phyloP scores from a whole-genome alignment of 495 filamentous ascomycete species.

The Talaromyces thailandensis region DNA sequence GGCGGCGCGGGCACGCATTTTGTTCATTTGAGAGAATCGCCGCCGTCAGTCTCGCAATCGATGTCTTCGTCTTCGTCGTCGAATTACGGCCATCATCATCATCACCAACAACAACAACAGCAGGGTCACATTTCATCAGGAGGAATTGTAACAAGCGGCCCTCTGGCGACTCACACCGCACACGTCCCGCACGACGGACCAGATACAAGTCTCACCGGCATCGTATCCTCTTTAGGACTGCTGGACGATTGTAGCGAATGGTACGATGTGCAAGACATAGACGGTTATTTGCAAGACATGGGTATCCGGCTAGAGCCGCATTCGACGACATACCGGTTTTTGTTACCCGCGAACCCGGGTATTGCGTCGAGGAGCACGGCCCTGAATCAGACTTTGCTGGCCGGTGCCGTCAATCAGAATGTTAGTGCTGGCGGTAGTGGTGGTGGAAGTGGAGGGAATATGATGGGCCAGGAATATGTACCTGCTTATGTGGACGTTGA shows the following conservation, averaged over 20 bases:
- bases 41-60: background rate
- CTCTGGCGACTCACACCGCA: background rate
- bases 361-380: background rate
- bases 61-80: background rate
- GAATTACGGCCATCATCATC: background rate
- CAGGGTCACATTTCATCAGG: background rate
- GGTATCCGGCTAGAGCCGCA: background rate
- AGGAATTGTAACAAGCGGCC: background rate
- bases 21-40: background rate
- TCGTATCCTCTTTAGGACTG: background rate
- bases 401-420: background rate
- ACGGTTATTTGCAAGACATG: constrained; percentile 3
- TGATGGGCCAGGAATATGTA: background rate
- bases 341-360: background rate
- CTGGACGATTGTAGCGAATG: background rate
- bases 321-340: background rate
- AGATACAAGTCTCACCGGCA: background rate
- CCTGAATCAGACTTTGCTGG: background rate
- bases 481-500: constrained; percentile 1
- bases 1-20: constrained; percentile 5
- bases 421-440: too few species aligned
- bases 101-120: too few species aligned
- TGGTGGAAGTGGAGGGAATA: background rate
- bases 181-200: background rate
- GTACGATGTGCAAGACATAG: constrained; percentile 3